Evolutionary conservation across 2,329 filamentous ascomycete genomes (phyloP), one percentile per base, ranked within the genome.

Genomic region (Hypoxylon sp.): DNA sequence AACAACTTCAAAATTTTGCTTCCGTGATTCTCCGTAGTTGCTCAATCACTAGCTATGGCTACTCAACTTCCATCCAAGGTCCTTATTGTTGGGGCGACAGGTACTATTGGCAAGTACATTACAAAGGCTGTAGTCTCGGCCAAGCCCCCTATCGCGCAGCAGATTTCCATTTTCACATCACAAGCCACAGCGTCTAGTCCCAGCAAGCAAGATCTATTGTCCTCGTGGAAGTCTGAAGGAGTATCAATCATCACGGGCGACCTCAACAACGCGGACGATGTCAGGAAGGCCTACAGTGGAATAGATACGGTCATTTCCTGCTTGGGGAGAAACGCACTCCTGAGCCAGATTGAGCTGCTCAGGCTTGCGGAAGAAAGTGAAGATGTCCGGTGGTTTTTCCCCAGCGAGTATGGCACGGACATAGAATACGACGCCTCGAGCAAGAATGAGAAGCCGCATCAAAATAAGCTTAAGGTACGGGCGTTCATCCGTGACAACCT

Each of bases 401-500:
- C 88, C 2, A 87, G 85, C 29, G 87, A 89, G 73, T 89, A 88
- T 73, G 85, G 84, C 67, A 88, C 84, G 4, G 87, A 86, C 70
- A 86, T 86, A 65, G 86, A 88, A 73, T 88, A 88, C 70, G 78
- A 81, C 48, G 81, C 83, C 1, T 75, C 80, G 4, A 89, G 87
- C 5, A 81, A 80, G 15, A 72, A 79, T 19, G 89, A 91, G 76
- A 86, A 84, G 70, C 87, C 89, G 0, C 89, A 91, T 72, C 88
- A 91, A 77, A 81, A 82, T 67, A 91, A 91, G 75, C 81, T 91
- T 46, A 85, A 86, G 73, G 87, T 91, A n/a, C 82, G 89, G 58
- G 82, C 82, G 15, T 84, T 83, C 17, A 81, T 89, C 54, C 81
- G 82, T 60, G 79, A 82, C 21, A 76, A 82, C 10, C 74, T 84